Percentiles rank a stretch among this genome's conserved stretches.
phyloP scores from a whole-genome alignment of 768 basidiomycete species.

The Rhodotorula kratochvilovae region DNA sequence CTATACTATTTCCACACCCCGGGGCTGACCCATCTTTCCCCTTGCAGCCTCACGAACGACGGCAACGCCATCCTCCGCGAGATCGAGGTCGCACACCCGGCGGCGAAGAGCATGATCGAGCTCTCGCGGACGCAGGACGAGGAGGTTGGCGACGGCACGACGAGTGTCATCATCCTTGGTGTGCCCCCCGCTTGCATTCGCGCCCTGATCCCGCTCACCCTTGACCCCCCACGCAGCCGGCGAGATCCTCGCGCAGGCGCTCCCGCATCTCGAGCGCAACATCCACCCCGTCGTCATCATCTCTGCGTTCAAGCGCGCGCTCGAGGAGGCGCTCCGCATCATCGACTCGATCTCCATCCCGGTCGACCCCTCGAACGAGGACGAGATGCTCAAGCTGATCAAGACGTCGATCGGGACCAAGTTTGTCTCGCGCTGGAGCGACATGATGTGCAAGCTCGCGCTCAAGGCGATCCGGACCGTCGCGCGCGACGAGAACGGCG shows the following conservation, averaged over 20 bases:
- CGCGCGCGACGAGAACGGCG: slow-evolving; percentile 53
- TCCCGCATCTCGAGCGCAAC: slow-evolving; percentile 87
- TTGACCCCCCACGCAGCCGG: slow-evolving; percentile 59
- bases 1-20: fast-evolving
- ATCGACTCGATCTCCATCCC: slow-evolving; percentile 82
- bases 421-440: slow-evolving; percentile 91
- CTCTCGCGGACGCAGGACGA: slow-evolving; percentile 96
- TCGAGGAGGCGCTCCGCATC: slow-evolving; percentile 84
- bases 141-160: slow-evolving; percentile 98
- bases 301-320: slow-evolving; percentile 92
- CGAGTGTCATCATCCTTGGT: slow-evolving; percentile 97
- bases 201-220: background rate
- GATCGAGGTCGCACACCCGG: slow-evolving; percentile 97
- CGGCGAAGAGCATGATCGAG: slow-evolving; percentile 99
- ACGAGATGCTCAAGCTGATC: slow-evolving; percentile 91
- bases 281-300: slow-evolving; percentile 99
- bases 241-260: slow-evolving; percentile 92
- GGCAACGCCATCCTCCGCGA: slow-evolving; percentile 98
- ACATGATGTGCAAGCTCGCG: slow-evolving; percentile 94
- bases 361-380: slow-evolving; percentile 77
- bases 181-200: slow-evolving; percentile 37
- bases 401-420: slow-evolving; percentile 98
- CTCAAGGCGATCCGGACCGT: slow-evolving; percentile 88
- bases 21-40: background rate
- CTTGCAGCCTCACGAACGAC: slow-evolving; percentile 83